phyloP scores from a whole-genome alignment of 1,284 basidiomycete genomes.

The Papiliotrema laurentii region DNA sequence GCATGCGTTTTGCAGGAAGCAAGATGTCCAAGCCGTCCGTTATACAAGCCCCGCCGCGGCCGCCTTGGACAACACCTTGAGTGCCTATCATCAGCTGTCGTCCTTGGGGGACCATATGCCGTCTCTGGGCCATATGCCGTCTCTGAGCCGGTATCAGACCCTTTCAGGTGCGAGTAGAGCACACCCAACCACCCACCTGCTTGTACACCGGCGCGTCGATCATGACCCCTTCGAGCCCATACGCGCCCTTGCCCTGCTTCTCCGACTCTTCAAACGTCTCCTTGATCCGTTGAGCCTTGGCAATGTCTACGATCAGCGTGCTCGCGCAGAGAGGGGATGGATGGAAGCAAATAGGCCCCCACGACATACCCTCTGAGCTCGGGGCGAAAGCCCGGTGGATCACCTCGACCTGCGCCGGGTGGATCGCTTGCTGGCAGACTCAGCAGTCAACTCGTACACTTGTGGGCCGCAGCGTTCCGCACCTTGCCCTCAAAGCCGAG shows the following conservation, averaged over 20 bases:
- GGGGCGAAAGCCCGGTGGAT: slow-evolving; percentile 81
- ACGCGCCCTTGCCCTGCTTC: slow-evolving; percentile 55
- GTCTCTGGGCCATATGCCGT: too few species aligned
- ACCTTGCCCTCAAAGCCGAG: slow-evolving; percentile 85
- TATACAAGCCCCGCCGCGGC: slow-evolving; percentile 62
- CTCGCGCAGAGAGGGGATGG: too few species aligned
- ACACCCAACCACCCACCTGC: slow-evolving; percentile 62
- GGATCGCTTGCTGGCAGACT: slow-evolving; percentile 76
- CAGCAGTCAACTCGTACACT: neutral
- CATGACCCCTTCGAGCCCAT: slow-evolving; percentile 68
- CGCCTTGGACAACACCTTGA: slow-evolving; percentile 61
- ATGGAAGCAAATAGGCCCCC: too few species aligned
- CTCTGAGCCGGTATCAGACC: too few species aligned
- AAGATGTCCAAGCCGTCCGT: too few species aligned
- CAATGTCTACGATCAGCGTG: slow-evolving; percentile 57
- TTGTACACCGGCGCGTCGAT: slow-evolving; percentile 91
- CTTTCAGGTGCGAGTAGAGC: too few species aligned
- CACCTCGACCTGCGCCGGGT: slow-evolving; percentile 74
- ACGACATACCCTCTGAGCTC: slow-evolving; percentile 57
- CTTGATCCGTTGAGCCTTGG: too few species aligned
- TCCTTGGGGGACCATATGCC: neutral
- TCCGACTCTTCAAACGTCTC: slow-evolving; percentile 40
- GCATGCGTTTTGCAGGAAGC: slow-evolving; percentile 52
- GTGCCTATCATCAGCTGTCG: slow-evolving; percentile 50
- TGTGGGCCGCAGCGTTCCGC: slow-evolving; percentile 5